These are phyloP conservation scores for Coniferiporia sulphurascens DNA, from an alignment of 1,284 basidiomycete genomes.

Conservation along the genomic window DNA sequence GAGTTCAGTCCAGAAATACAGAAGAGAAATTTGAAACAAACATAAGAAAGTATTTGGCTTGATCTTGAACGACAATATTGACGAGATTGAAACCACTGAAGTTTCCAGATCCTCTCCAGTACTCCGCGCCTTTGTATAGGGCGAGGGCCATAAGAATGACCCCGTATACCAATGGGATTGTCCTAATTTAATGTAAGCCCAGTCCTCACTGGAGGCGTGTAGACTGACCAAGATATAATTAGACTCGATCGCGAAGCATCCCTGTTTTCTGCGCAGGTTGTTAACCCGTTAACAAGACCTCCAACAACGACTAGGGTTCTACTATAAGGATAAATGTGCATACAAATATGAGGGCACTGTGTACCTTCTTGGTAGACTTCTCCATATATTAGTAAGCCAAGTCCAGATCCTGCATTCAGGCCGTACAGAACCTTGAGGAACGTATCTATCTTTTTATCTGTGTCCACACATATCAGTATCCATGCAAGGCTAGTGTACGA, in stretches of 20 bases:
- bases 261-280: background rate
- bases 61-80: slow-evolving; percentile 3
- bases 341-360: background rate
- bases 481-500: background rate
- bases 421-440: background rate
- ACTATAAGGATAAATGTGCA: background rate
- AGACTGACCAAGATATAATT: background rate
- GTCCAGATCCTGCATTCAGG: background rate
- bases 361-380: background rate
- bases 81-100: slow-evolving; percentile 2
- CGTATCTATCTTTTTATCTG: background rate
- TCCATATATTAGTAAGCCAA: background rate
- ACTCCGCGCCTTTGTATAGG: background rate
- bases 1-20: background rate
- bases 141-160: background rate
- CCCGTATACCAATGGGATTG: slow-evolving; percentile 1
- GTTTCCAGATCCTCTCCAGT: background rate
- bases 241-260: background rate
- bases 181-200: background rate
- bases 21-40: background rate
- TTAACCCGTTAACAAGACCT: background rate
- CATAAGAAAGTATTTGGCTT: slow-evolving; percentile 3
- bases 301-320: background rate
- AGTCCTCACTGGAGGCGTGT: background rate
- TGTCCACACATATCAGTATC: background rate